These are phyloP conservation scores for Vaccinium myrtillus DNA, from an alignment of 148 eudicot genomes.

Conservation along the genomic window DNA sequence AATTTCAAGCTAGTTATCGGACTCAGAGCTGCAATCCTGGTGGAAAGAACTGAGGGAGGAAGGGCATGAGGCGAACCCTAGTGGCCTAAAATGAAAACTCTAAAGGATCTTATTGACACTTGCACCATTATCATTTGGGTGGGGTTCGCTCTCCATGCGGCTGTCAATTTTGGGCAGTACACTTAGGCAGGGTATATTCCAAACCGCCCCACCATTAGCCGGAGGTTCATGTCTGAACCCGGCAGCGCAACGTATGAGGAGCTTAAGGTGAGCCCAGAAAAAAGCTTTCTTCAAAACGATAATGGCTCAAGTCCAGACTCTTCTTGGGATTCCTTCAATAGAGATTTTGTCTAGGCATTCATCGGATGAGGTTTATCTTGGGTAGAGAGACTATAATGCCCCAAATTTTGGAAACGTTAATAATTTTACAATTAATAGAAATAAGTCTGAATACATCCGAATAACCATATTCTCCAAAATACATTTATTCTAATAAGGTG, in stretches of 20 bases:
- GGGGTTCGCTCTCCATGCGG: conserved; percentile 38
- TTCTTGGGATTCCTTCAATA: conserved; percentile 30
- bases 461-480: too few species aligned
- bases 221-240: conserved; percentile 34
- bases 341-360: conserved; percentile 34
- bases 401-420: too few species aligned
- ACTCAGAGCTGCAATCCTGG: conserved; percentile 26
- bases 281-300: conserved; percentile 27
- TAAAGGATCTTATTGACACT: conserved; percentile 18
- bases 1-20: not conserved
- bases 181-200: conserved; percentile 32
- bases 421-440: too few species aligned
- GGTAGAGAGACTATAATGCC: conserved; percentile 19
- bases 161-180: conserved; percentile 37
- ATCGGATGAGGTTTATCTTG: conserved; percentile 30
- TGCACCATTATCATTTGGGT: not conserved
- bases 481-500: too few species aligned
- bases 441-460: too few species aligned
- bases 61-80: conserved; percentile 27
- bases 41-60: conserved; percentile 27
- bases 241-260: conserved; percentile 30
- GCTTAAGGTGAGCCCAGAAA: conserved; percentile 26
- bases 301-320: conserved; percentile 28
- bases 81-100: conserved; percentile 38
- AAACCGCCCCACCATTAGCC: conserved; percentile 29